Evolutionary conservation across 169 alveolate genomes (phyloP).

Genomic region (Eimeria zaria): DNA sequence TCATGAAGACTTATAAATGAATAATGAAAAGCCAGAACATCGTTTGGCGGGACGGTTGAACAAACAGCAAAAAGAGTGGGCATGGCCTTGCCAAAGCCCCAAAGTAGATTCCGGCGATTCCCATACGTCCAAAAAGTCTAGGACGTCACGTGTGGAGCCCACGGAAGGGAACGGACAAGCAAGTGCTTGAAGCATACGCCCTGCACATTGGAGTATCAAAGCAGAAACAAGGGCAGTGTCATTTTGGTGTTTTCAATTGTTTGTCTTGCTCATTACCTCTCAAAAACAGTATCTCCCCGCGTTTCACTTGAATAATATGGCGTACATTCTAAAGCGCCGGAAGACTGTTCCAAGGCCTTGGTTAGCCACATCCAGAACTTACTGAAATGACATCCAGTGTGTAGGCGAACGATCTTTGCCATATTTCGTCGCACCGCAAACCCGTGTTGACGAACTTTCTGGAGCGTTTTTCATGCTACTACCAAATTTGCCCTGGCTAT

Average conservation of each 20-base stretch:
- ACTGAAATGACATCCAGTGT: neutral
- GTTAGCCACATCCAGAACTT: neutral
- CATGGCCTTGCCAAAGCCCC: neutral
- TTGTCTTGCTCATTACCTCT: neutral
- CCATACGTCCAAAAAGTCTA: neutral
- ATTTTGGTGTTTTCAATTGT: neutral
- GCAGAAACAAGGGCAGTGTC: neutral
- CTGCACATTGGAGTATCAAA: neutral
- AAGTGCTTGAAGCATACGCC: neutral
- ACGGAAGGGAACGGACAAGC: neutral
- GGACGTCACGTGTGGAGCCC: neutral
- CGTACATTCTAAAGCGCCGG: neutral
- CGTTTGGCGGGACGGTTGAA: neutral
- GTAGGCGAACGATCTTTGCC: neutral
- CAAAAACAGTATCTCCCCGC: no score
- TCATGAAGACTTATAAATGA: neutral
- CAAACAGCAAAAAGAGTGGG: neutral
- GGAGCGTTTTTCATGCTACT: no score
- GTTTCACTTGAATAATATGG: neutral
- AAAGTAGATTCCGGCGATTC: neutral
- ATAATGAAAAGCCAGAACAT: neutral
- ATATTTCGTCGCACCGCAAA: neutral
- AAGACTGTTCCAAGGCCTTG: neutral
- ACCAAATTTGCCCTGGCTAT: no score
- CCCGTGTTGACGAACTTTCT: no score